Conservation (phyloP, 2,329 filamentous ascomycete genomes). For the Phaeoacremonium minimum region DNA sequence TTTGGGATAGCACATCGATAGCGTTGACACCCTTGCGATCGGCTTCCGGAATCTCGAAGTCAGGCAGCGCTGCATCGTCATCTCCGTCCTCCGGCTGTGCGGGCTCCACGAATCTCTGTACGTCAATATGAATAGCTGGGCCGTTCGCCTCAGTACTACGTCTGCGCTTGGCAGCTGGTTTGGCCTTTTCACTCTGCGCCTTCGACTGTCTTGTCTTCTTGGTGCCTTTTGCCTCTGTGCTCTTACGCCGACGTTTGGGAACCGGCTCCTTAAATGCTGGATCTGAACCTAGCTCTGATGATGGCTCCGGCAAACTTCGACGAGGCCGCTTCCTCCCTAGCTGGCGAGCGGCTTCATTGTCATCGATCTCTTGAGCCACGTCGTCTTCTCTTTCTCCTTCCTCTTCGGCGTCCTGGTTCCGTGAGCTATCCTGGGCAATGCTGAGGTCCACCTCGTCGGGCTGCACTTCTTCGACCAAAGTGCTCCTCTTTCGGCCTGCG, state of each 20-base stretch:
- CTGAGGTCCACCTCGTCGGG: no score
- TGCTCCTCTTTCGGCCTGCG: no score
- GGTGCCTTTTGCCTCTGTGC: constrained; percentile 30
- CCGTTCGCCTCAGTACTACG: constrained; percentile 12
- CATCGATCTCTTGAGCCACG: constrained; percentile 39
- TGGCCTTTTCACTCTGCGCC: constrained; percentile 9
- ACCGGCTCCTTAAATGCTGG: constrained; percentile 25
- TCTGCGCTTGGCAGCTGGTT: background rate
- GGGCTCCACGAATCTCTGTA: constrained; percentile 55
- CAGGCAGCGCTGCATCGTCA: constrained; percentile 38
- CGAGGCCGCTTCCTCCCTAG: constrained; percentile 40
- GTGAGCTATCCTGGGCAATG: no score
- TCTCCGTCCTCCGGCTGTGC: constrained; percentile 33
- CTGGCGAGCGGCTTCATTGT: constrained; percentile 32
- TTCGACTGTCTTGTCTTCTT: constrained; percentile 31
- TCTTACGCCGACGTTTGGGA: constrained; percentile 31
- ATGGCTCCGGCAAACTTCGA: constrained; percentile 27
- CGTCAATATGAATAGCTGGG: constrained; percentile 47
- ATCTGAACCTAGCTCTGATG: constrained; percentile 36
- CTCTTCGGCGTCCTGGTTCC: constrained; percentile 15
- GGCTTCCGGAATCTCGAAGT: constrained; percentile 47
- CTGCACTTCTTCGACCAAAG: constrained; percentile 12
- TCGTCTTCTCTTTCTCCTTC: constrained; percentile 17
- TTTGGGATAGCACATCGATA: constrained; percentile 57
- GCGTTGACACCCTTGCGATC: constrained; percentile 54